Conservation (phyloP, 805 yeast species). For the Starmerella floris region DNA sequence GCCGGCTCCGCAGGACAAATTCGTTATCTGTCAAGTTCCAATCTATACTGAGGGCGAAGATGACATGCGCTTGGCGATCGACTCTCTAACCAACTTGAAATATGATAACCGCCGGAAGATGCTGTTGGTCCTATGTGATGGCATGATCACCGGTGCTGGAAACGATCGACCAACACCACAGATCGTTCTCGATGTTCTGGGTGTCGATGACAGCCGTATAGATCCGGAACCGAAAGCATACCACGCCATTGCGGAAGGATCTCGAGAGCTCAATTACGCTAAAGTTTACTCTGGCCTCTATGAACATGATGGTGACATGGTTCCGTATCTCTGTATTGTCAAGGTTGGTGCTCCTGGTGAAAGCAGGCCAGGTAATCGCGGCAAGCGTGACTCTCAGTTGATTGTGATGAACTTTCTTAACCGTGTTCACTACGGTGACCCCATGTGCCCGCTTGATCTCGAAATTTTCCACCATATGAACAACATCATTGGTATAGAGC, state of each 20-base stretch:
- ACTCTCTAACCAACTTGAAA: conserved; percentile 42
- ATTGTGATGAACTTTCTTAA: conserved; percentile 46
- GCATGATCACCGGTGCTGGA: conserved; percentile 47
- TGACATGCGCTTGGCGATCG: conserved; percentile 42
- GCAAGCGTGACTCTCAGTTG: conserved; percentile 52
- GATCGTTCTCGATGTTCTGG: conserved; percentile 37
- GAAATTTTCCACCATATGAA: conserved; percentile 42
- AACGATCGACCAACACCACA: conserved; percentile 45
- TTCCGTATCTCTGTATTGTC: conserved; percentile 41
- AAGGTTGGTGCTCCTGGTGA: conserved; percentile 47
- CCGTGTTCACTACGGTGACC: conserved; percentile 43
- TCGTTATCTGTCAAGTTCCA: conserved; percentile 34
- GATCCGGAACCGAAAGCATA: conserved; percentile 35
- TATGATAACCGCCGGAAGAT: conserved; percentile 47
- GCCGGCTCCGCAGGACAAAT: conserved; percentile 31
- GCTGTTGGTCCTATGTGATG: conserved; percentile 46
- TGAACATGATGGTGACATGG: conserved; percentile 41
- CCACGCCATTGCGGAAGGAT: conserved; percentile 48
- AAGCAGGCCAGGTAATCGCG: conserved; percentile 46
- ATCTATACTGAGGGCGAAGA: conserved; percentile 46
- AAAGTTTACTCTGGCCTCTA: conserved; percentile 51
- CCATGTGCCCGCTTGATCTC: conserved; percentile 47
- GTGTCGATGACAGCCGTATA: conserved; percentile 36
- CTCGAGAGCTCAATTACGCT: conserved; percentile 46
- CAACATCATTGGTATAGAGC: conserved; percentile 47